Conservation (phyloP, 164 flowering plant species). For the Malania oleifera region DNA sequence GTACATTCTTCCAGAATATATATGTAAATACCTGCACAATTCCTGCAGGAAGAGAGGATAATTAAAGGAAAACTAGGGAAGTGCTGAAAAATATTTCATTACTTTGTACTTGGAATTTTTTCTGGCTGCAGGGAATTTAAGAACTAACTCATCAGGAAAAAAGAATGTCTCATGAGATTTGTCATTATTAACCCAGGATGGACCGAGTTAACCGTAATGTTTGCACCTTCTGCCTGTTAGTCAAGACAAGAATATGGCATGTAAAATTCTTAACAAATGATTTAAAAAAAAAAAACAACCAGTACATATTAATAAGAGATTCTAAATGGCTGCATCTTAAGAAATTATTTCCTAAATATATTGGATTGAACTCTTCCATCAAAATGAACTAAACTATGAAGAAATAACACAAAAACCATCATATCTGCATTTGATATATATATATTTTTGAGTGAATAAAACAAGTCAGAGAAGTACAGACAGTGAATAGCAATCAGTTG, state of each 20-base stretch:
- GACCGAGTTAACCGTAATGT: slow-evolving; percentile 74
- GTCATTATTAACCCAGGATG: slow-evolving; percentile 96
- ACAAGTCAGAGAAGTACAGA: too few species aligned
- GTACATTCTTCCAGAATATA: slow-evolving; percentile 79
- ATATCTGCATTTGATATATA: too few species aligned
- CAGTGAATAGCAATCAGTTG: too few species aligned
- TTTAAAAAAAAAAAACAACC: background rate
- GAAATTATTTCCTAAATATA: too few species aligned
- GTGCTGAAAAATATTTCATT: background rate
- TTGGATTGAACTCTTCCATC: too few species aligned
- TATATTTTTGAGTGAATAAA: too few species aligned
- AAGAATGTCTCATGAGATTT: slow-evolving; percentile 61
- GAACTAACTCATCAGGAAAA: slow-evolving; percentile 51
- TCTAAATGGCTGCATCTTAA: too few species aligned
- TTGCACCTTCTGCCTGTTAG: slow-evolving; percentile 76
- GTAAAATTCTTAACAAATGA: background rate
- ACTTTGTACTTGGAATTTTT: background rate
- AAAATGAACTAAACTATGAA: too few species aligned
- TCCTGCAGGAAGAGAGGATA: slow-evolving; percentile 32
- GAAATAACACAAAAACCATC: too few species aligned
- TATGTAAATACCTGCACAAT: slow-evolving; percentile 41
- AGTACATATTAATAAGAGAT: background rate
- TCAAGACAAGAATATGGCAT: too few species aligned
- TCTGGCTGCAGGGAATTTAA: background rate
- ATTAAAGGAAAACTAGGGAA: background rate